Evolutionary conservation across 768 basidiomycete genomes (phyloP).

Genomic region (Kwoniella sp.): DNA sequence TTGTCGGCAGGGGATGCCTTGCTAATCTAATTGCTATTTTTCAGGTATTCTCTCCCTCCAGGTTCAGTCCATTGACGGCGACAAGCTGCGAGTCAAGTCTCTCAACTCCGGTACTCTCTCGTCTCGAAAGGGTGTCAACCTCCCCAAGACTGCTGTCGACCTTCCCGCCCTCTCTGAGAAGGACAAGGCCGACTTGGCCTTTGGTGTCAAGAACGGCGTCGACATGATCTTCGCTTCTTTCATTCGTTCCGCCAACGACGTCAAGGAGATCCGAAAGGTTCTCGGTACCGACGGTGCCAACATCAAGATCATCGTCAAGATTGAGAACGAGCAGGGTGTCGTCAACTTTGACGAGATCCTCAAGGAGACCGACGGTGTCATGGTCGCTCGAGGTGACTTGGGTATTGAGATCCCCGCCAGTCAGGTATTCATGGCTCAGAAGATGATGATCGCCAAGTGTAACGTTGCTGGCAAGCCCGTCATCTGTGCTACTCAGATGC

Average conservation of each 20-base stretch:
- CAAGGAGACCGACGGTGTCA: slow-evolving; percentile 93
- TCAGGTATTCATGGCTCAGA: slow-evolving; percentile 98
- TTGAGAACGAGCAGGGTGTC: slow-evolving; percentile 99
- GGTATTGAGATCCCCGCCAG: slow-evolving; percentile 99
- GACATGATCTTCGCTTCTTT: slow-evolving; percentile 99
- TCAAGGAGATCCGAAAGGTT: slow-evolving; percentile 86
- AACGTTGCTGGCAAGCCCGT: slow-evolving; percentile 97
- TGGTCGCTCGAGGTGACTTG: slow-evolving; percentile 99
- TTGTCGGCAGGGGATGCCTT: not conserved
- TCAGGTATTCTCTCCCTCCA: slow-evolving; percentile 85
- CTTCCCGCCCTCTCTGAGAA: slow-evolving; percentile 96
- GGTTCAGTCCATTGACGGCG: slow-evolving; percentile 82
- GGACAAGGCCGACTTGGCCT: slow-evolving; percentile 91
- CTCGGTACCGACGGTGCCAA: slow-evolving; percentile 91
- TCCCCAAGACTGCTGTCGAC: slow-evolving; percentile 96
- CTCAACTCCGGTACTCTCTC: slow-evolving; percentile 90
- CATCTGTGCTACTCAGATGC: slow-evolving; percentile 99
- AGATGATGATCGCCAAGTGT: slow-evolving; percentile 99
- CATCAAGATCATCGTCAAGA: slow-evolving; percentile 99
- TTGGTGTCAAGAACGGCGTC: slow-evolving; percentile 95
- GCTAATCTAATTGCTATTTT: slow-evolving; percentile 11
- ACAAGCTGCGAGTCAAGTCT: slow-evolving; percentile 77
- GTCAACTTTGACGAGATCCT: slow-evolving; percentile 99
- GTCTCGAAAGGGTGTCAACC: slow-evolving; percentile 98
- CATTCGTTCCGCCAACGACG: slow-evolving; percentile 93